phyloP scores from a whole-genome alignment of 1,139 yeast species.

The Magnusiomyces fungicola region DNA sequence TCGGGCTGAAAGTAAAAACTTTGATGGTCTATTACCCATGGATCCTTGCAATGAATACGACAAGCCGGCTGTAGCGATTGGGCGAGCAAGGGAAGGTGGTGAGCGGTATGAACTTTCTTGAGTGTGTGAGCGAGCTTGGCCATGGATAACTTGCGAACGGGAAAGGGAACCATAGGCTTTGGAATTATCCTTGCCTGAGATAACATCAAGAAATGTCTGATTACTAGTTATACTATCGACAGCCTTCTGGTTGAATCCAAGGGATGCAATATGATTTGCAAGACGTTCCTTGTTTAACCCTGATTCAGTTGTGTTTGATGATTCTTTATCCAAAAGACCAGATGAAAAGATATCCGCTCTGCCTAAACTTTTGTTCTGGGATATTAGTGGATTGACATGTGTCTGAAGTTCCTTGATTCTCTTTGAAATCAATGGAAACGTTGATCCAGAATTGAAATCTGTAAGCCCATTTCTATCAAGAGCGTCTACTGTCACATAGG shows the following conservation, averaged over 20 bases:
- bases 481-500: conserved; percentile 40
- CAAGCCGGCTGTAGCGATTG: conserved; percentile 22
- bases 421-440: conserved; percentile 40
- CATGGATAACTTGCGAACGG: neutral
- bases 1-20: neutral
- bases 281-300: neutral
- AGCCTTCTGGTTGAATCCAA: neutral
- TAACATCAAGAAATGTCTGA: neutral
- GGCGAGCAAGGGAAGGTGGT: neutral
- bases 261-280: neutral
- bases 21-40: conserved; percentile 16
- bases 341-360: neutral
- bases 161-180: neutral
- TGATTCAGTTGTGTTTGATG: neutral
- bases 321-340: neutral
- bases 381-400: conserved; percentile 25
- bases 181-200: neutral
- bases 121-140: neutral
- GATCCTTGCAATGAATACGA: conserved; percentile 20
- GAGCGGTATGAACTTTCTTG: neutral
- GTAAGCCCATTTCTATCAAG: conserved; percentile 45
- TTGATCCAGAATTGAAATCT: conserved; percentile 41
- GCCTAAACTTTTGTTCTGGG: neutral
- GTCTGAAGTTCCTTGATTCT: conserved; percentile 45
- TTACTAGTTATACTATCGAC: neutral